phyloP scores from a whole-genome alignment of 768 basidiomycete genomes.

The Termitomyces sp. region DNA sequence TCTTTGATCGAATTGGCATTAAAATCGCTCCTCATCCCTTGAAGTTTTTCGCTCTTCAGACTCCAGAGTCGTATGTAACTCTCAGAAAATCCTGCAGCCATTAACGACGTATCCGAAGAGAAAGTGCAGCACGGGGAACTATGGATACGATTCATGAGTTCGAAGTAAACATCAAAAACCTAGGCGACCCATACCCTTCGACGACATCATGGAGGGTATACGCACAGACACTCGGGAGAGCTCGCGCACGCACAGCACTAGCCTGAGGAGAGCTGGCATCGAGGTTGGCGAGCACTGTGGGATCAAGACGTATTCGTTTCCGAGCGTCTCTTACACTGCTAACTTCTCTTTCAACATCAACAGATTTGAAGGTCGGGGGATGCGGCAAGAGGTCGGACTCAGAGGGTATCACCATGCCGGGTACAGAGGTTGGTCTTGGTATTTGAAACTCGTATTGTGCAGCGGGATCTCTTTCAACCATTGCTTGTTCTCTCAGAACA shows the following conservation, averaged over 20 bases:
- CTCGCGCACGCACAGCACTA: constrained; percentile 49
- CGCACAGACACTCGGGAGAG: constrained; percentile 88
- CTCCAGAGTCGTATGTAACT: constrained; percentile 95
- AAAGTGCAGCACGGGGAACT: constrained; percentile 86
- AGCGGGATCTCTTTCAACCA: constrained; percentile 64
- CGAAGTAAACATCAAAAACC: not conserved
- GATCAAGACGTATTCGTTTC: constrained; percentile 89
- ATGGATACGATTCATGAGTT: not conserved
- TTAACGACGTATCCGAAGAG: constrained; percentile 83
- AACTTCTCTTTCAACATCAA: constrained; percentile 90
- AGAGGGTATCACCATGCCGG: constrained; percentile 58
- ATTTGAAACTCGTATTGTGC: constrained; percentile 62
- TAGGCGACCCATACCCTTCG: constrained; percentile 67
- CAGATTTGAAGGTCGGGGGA: constrained; percentile 75
- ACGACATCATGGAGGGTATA: constrained; percentile 93
- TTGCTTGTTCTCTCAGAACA: constrained; percentile 72
- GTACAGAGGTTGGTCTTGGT: constrained; percentile 39
- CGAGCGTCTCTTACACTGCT: constrained; percentile 83
- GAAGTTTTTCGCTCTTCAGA: constrained; percentile 85
- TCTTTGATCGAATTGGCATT: constrained; percentile 60
- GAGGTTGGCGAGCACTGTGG: constrained; percentile 50
- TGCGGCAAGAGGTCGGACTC: constrained; percentile 74
- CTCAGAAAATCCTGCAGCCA: constrained; percentile 95
- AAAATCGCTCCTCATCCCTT: constrained; percentile 73
- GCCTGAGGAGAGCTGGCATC: constrained; percentile 59